These are phyloP conservation scores for Kazachstania martiniae DNA, from an alignment of 805 yeast genomes.

Conservation along the genomic window DNA sequence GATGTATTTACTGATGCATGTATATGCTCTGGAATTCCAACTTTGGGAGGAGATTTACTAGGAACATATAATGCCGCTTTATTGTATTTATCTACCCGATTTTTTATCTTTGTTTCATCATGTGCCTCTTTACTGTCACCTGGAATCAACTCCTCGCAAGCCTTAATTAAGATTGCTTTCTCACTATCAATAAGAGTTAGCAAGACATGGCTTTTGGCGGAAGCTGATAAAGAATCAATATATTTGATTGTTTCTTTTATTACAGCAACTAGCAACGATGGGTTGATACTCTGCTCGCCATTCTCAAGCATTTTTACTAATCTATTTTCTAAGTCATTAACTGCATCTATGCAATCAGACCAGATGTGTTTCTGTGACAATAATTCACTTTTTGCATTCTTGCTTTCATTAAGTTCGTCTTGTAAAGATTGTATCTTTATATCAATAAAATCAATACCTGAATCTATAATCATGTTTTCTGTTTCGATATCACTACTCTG, in stretches of 20 bases:
- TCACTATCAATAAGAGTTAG: constrained; percentile 9
- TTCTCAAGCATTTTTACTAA: constrained; percentile 1
- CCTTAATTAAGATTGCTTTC: constrained; percentile 14
- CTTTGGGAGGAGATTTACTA: no score
- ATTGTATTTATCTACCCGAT: no score
- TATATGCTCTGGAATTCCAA: no score
- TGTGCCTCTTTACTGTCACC: no score
- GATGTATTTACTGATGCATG: no score
- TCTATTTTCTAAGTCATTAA: constrained; percentile 8
- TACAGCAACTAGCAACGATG: neutral
- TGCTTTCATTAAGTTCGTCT: constrained; percentile 16
- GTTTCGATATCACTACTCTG: no score
- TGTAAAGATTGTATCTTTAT: constrained; percentile 14
- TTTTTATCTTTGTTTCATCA: no score
- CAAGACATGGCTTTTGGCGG: constrained; percentile 2
- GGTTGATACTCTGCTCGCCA: neutral
- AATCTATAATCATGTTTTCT: no score
- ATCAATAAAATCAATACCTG: constrained; percentile 18
- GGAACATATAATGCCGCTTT: no score
- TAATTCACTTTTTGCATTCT: constrained; percentile 12
- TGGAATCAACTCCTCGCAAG: constrained; percentile 13
- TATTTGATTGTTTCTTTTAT: constrained; percentile 1
- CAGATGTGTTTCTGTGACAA: constrained; percentile 12
- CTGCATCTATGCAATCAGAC: constrained; percentile 13
- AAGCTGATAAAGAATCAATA: constrained; percentile 1